Evolutionary conservation across 208 protist species (phyloP).

Genomic region (Leishmania amazonensis): DNA sequence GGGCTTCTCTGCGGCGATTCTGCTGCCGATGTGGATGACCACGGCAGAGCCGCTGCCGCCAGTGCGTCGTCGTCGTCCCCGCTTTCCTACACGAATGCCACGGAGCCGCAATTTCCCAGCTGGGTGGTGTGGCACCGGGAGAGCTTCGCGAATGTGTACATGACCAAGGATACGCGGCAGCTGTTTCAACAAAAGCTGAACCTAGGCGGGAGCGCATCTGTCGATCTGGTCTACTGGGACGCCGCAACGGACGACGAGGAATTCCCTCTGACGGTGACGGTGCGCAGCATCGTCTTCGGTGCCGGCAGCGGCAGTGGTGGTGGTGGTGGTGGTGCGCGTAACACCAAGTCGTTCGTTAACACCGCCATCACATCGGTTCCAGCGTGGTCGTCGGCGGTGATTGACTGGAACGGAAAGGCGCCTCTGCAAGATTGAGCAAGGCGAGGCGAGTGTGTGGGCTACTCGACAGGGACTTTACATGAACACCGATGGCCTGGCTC

Average conservation of each 20-base stretch:
- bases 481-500: neutral
- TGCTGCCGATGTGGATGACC: neutral
- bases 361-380: slow-evolving; percentile 54
- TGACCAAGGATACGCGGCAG: slow-evolving; percentile 65
- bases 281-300: slow-evolving; percentile 18
- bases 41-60: neutral
- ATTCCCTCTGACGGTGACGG: slow-evolving; percentile 48
- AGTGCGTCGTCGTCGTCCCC: neutral
- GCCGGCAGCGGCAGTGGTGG: slow-evolving; percentile 5
- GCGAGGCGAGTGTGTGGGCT: neutral
- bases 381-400: slow-evolving; percentile 44
- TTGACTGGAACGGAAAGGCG: slow-evolving; percentile 73
- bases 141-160: slow-evolving; percentile 74
- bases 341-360: slow-evolving; percentile 53
- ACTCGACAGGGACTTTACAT: neutral
- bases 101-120: slow-evolving; percentile 52
- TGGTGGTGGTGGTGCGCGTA: slow-evolving; percentile 7
- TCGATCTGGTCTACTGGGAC: slow-evolving; percentile 80
- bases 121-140: slow-evolving; percentile 74
- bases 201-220: slow-evolving; percentile 41
- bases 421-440: slow-evolving; percentile 35
- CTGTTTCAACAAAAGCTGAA: slow-evolving; percentile 56
- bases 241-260: slow-evolving; percentile 55
- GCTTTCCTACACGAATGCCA: slow-evolving; percentile 36
- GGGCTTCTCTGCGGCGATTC: slow-evolving; percentile 41